Conservation (phyloP, 768 basidiomycete genomes). For the Dacryopinax primogenitus region DNA sequence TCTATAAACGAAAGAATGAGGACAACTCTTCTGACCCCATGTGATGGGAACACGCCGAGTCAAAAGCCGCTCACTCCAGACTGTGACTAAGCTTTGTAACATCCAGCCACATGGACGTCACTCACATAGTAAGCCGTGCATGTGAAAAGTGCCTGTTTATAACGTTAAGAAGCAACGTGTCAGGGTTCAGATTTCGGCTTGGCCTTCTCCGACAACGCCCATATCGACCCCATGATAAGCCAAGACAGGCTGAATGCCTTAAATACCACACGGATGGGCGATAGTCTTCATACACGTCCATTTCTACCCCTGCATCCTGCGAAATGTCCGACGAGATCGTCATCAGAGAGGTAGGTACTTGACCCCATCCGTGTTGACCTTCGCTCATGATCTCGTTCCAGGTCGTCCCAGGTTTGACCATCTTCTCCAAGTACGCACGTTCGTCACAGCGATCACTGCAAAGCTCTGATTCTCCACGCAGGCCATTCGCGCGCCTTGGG, state of each 20-base stretch:
- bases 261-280: background rate
- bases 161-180: too few relatives aligned
- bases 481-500: conserved; percentile 26
- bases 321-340: background rate
- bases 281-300: background rate
- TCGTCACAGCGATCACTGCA: background rate
- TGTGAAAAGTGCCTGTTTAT: too few relatives aligned
- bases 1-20: too few relatives aligned
- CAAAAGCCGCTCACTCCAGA: too few relatives aligned
- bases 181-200: too few relatives aligned
- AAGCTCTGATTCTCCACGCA: conserved; percentile 25
- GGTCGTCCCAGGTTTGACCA: background rate
- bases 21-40: too few relatives aligned
- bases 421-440: conserved; percentile 2
- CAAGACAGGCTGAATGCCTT: background rate
- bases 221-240: background rate
- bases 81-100: too few relatives aligned
- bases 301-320: background rate
- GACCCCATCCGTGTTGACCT: background rate
- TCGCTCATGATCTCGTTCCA: background rate
- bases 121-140: too few relatives aligned
- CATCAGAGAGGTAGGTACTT: background rate
- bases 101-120: too few relatives aligned
- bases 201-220: background rate
- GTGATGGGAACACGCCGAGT: too few relatives aligned